Evolutionary conservation across 352 stramenopile species (phyloP), one percentile per base, ranked within the genome.

Genomic region (Pythium inflatum): DNA sequence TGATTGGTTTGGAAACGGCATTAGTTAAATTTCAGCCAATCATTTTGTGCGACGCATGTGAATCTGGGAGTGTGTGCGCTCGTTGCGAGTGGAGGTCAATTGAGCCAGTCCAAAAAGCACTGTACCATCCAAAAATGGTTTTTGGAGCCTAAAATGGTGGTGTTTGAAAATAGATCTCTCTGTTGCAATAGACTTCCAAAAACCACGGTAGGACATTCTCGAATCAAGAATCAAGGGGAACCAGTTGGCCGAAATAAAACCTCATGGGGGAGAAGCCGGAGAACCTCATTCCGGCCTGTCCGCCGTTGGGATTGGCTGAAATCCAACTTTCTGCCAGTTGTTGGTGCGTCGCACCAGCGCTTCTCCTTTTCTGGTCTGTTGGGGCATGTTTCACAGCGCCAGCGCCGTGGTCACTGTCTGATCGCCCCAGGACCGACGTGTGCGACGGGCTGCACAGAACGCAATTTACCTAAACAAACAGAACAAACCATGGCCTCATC

Each of bases 381-480:
- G 11, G 31, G 4, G 25, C 3, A 24, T 33, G 3, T 7, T 18
- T 34, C 48, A 53, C n/a, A n/a, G n/a, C n/a, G n/a, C n/a, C n/a
- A n/a, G n/a, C n/a, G n/a, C n/a, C n/a, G 46, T 34, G 63, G 24
- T 54, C 63, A 70, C 54, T 65, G 63, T 70, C 54, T 64, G 65
- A 65, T 64, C 54, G 34, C 53, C 46, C 34, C 24, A 16, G 30
- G 34, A 9, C 41, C 33, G 28, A 54, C 25, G n/a, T 43, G 28
- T 61, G 24, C 22, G 50, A 67, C 33, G 27, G 18, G 43, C 38
- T 24, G 25, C 18, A 30, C 5, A 30, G n/a, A 28, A 36, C 27
- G 24, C n/a, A 36, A 38, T 40, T 12, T 3, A 5, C 24, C 7
- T 38, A 43, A 4, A 61, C 33, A 48, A 7, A 25, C 27, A 51